A percentile compares a stretch with the other conserved stretches of the same genome.
Conservation (phyloP, 306 rosid species). For the Pterocarpus macrocarpus region DNA sequence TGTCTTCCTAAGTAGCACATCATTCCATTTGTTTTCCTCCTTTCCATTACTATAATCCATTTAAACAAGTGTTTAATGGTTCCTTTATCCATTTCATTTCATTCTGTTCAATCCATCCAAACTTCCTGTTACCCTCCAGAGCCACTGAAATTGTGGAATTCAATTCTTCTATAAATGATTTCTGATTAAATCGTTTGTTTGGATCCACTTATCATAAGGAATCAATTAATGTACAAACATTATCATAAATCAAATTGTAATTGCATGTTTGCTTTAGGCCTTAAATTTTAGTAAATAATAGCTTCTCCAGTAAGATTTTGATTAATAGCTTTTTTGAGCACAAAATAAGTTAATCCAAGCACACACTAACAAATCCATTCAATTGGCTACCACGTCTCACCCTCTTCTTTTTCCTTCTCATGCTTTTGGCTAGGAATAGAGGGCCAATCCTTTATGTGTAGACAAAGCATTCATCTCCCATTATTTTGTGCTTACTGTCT, state of each 20-base stretch:
- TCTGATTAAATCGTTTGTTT: slow-evolving; percentile 3
- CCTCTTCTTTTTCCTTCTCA: neutral
- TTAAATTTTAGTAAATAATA: neutral
- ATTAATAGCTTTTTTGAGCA: neutral
- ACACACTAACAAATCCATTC: neutral
- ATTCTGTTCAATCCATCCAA: slow-evolving; percentile 10
- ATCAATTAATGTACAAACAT: slow-evolving; percentile 15
- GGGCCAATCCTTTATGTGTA: slow-evolving; percentile 38
- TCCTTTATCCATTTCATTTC: slow-evolving; percentile 9
- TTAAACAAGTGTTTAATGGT: neutral
- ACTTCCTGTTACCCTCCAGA: neutral
- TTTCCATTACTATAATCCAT: slow-evolving; percentile 4
- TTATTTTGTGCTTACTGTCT: slow-evolving; percentile 54
- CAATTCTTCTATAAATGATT: neutral
- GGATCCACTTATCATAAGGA: neutral
- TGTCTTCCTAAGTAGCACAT: slow-evolving; percentile 14
- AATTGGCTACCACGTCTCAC: neutral
- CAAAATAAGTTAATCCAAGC: neutral
- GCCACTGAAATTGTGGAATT: slow-evolving; percentile 19
- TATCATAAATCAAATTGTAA: neutral
- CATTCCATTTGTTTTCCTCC: slow-evolving; percentile 33
- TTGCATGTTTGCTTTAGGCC: neutral
- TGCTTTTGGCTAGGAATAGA: neutral
- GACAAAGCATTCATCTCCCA: slow-evolving; percentile 62
- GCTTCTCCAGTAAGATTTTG: neutral